These are phyloP conservation scores for Botrytis pseudocinerea DNA, from an alignment of 2,329 filamentous ascomycete species.

Conservation along the genomic window DNA sequence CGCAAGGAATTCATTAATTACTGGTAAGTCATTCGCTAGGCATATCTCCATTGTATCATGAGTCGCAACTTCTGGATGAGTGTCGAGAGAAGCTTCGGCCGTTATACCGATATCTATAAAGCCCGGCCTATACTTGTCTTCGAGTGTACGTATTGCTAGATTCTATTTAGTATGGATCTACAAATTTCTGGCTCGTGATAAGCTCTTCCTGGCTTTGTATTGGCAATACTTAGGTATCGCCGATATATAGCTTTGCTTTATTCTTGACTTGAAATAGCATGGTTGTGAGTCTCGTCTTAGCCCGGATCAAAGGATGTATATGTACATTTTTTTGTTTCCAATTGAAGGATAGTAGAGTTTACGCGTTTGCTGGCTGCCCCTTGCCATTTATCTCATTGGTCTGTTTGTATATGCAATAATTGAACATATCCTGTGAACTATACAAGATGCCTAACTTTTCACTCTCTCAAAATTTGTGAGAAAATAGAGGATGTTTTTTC, in stretches of 20 bases:
- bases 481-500: background rate
- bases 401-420: background rate
- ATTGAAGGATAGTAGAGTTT: background rate
- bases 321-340: background rate
- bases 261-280: too few relatives aligned
- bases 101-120: background rate
- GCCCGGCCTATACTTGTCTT: background rate
- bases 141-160: too few relatives aligned
- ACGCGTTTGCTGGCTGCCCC: background rate
- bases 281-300: too few relatives aligned
- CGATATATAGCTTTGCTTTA: too few relatives aligned
- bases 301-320: too few relatives aligned
- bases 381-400: background rate
- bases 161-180: too few relatives aligned
- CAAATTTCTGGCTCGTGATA: too few relatives aligned
- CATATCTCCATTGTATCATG: too few relatives aligned
- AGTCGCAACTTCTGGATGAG: background rate
- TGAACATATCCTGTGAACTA: background rate
- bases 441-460: background rate
- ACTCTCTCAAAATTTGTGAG: background rate
- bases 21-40: too few relatives aligned
- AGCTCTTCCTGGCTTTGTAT: too few relatives aligned
- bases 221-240: too few relatives aligned
- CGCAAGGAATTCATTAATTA: too few relatives aligned
- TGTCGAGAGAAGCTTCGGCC: background rate